Percentiles rank a stretch among this genome's conserved stretches.
Evolutionary conservation across 495 filamentous ascomycete species (phyloP).

Genomic region (Trichodelitschia bisporula): DNA sequence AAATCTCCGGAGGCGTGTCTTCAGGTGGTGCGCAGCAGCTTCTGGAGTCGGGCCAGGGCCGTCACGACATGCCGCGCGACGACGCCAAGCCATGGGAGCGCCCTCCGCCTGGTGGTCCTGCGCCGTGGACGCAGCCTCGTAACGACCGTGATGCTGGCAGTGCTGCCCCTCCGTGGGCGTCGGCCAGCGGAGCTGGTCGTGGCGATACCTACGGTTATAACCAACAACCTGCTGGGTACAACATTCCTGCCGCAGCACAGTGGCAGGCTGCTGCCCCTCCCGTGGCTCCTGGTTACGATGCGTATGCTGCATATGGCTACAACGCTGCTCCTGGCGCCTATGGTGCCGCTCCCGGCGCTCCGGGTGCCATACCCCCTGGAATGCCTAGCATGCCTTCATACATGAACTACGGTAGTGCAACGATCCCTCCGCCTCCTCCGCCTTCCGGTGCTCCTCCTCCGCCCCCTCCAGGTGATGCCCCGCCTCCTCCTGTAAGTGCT

Average conservation of each 20-base stretch:
- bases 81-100: constrained; percentile 74
- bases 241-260: constrained; percentile 5
- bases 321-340: constrained; percentile 14
- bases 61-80: constrained; percentile 21
- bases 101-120: constrained; percentile 65
- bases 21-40: constrained; percentile 40
- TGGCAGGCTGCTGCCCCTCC: constrained; percentile 6
- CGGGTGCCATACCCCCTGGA: constrained; percentile 42
- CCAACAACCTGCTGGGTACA: constrained; percentile 4
- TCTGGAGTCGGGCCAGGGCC: constrained; percentile 66
- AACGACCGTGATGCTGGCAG: constrained; percentile 5
- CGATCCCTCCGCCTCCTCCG: constrained; percentile 12
- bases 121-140: constrained; percentile 36
- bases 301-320: constrained; percentile 10
- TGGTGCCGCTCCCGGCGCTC: constrained; percentile 20
- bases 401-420: constrained; percentile 31
- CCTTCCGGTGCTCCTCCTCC: constrained; percentile 10
- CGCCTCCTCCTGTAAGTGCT: constrained; percentile 34
- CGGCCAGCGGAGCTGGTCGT: constrained; percentile 3
- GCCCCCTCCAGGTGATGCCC: constrained; percentile 23
- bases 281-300: constrained; percentile 10
- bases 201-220: constrained; percentile 4
- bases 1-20: constrained; percentile 54
- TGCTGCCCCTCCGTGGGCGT: constrained; percentile 16
- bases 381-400: constrained; percentile 44